A percentile compares a stretch with the other conserved stretches of the same genome.
phyloP scores from a whole-genome alignment of 2,329 filamentous ascomycete genomes.

The Paraconiothyrium brasiliense region DNA sequence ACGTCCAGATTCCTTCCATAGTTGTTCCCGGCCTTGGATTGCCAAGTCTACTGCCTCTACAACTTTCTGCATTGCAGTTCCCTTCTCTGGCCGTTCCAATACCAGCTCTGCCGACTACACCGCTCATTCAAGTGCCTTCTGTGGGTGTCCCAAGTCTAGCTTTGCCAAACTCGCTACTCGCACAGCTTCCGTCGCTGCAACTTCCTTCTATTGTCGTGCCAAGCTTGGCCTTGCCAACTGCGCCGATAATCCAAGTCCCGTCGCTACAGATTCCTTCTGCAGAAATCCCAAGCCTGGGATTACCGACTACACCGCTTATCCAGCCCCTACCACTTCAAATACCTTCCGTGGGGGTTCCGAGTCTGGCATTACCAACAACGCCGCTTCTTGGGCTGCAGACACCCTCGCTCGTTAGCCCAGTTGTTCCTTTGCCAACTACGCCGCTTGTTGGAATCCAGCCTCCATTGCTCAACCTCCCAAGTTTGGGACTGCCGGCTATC shows the following conservation, averaged over 20 bases:
- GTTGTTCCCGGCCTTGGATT: not conserved
- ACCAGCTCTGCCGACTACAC: not conserved
- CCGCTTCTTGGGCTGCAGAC: not conserved
- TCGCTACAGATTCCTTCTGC: not conserved
- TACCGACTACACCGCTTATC: not conserved
- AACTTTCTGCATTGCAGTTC: not conserved
- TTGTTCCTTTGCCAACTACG: not conserved
- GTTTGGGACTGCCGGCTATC: not conserved
- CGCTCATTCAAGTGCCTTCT: not conserved
- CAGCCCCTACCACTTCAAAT: not conserved
- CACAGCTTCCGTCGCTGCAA: not conserved
- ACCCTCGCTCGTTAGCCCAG: not conserved
- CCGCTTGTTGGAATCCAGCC: not conserved
- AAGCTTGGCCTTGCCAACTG: not conserved
- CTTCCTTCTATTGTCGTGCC: not conserved
- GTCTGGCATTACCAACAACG: not conserved
- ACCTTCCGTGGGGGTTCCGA: not conserved
- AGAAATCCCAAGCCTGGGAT: not conserved
- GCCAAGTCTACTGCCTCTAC: not conserved
- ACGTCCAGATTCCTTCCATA: not conserved
- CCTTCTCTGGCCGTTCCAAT: not conserved
- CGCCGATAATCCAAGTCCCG: not conserved
- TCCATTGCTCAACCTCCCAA: not conserved
- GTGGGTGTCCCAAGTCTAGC: not conserved
- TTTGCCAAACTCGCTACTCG: not conserved